Evolutionary conservation across 495 filamentous ascomycete genomes (phyloP).

Genomic region (Xylaria telfairii): DNA sequence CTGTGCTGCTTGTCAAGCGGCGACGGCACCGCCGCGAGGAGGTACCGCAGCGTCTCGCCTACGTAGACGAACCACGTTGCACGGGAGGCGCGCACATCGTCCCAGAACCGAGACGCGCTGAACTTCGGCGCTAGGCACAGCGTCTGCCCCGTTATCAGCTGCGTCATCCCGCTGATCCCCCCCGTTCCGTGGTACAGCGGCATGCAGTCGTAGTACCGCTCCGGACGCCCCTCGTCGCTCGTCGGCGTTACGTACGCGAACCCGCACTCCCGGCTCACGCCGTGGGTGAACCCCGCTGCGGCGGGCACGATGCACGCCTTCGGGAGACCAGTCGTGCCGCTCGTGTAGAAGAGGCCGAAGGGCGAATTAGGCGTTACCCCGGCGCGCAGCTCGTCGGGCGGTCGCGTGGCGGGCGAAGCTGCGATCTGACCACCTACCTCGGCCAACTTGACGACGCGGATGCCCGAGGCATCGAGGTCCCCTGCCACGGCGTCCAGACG

Average conservation of each 20-base stretch:
- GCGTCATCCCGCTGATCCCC: constrained; percentile 58
- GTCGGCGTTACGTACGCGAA: constrained; percentile 33
- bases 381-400: constrained; percentile 55
- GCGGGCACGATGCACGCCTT: constrained; percentile 65
- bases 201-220: constrained; percentile 80
- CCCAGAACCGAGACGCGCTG: constrained; percentile 75
- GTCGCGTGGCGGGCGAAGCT: constrained; percentile 52
- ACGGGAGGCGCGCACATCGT: constrained; percentile 69
- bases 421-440: constrained; percentile 53
- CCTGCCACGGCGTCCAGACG: constrained; percentile 61
- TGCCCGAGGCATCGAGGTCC: constrained; percentile 57
- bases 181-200: constrained; percentile 83
- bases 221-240: constrained; percentile 33
- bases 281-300: constrained; percentile 43
- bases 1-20: constrained; percentile 69
- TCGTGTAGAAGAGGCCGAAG: constrained; percentile 71
- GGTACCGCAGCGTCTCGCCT: constrained; percentile 80
- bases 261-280: constrained; percentile 33
- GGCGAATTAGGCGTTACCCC: constrained; percentile 57
- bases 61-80: constrained; percentile 81
- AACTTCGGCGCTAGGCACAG: constrained; percentile 75
- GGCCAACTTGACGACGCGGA: constrained; percentile 60
- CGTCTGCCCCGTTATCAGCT: constrained; percentile 63
- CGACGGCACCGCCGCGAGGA: constrained; percentile 71
- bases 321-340: constrained; percentile 70